Base-by-base conservation (phyloP, 2,329 filamentous ascomycete species). In the Pseudopithomyces maydicus region DNA sequence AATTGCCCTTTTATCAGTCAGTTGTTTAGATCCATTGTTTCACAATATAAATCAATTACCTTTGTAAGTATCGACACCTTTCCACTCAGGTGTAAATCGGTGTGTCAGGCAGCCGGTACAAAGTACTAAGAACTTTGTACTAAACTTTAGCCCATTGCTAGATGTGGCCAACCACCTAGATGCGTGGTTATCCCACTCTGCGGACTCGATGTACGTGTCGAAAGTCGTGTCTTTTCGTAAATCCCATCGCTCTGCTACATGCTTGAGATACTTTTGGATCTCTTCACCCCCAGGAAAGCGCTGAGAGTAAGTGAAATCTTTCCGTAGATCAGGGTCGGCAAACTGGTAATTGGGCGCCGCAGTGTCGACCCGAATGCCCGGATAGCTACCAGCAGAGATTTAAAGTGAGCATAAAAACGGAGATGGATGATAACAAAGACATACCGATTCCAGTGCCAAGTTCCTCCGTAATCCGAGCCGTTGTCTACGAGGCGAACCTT, bases 191-290 rank as follows among this genome's bases (percentile, higher is more conserved):
- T 82, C 68, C 60, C 77, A 84, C 2, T 67, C 59, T 0, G 79
- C 81, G 2, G 70, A 74, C 1, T 71, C 59, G 1, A 85, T 78
- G 3, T 72, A 73, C 11, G 76, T 78, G 11, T 78, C 67, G 65
- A 82, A 85, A 10, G 55, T 29, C 0, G 61, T 64, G 42, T 70
- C 65, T 33, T 63, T 65, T 8, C 62, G 54, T 29, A 71, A 29
- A 23, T 65, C 62, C 62, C 61, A 65, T 5, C 35, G 61, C n/a
- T 64, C 39, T 1, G 57, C 66, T 3, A 68, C 63, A 55, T 66
- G 42, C 2, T 47, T 45, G 47, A 71, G 68, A 23, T 70, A 71
- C 11, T 29, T 33, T 5, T 57, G 59, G 6, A 71, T 23, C 38
- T 71, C 68, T 2, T 48, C 51, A 29, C 62, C 49, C 1, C 56